These are phyloP conservation scores for Castanospermum australe DNA, from an alignment of 306 rosid genomes.

Conservation along the genomic window DNA sequence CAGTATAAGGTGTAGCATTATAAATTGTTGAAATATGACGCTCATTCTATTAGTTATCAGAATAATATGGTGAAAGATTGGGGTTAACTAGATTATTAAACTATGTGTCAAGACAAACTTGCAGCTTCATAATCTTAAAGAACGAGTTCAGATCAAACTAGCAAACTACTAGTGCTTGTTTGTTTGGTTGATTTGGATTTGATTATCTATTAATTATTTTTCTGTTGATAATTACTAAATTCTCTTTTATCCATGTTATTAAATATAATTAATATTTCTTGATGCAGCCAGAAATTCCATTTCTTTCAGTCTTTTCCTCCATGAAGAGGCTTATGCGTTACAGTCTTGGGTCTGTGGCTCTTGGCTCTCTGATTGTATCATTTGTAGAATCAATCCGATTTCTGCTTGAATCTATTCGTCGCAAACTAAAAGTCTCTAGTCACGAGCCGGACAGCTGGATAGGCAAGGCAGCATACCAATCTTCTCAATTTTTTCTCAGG, in stretches of 20 bases:
- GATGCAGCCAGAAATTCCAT: conserved; percentile 89
- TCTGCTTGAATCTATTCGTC: conserved; percentile 89
- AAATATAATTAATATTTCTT: conserved; percentile 23
- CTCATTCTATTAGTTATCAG: background rate
- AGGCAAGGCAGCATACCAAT: conserved; percentile 59
- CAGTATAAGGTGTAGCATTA: background rate
- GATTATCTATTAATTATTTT: background rate
- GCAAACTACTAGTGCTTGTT: background rate
- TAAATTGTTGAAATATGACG: background rate
- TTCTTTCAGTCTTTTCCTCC: conserved; percentile 90
- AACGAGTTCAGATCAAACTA: background rate
- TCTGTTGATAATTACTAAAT: background rate
- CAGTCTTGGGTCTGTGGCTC: conserved; percentile 88
- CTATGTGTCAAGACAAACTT: conserved; percentile 2
- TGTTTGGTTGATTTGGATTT: background rate
- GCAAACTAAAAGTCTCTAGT: conserved; percentile 67
- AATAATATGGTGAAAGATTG: background rate
- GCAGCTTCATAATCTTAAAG: background rate
- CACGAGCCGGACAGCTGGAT: conserved; percentile 56
- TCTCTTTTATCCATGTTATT: conserved; percentile 11
- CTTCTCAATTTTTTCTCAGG: conserved; percentile 62
- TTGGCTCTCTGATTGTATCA: conserved; percentile 86
- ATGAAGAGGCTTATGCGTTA: conserved; percentile 81
- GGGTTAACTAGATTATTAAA: background rate
- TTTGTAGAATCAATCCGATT: conserved; percentile 90